Evolutionary conservation across 73 alveolate species (phyloP).

Genomic region (Paramecium caudatum): DNA sequence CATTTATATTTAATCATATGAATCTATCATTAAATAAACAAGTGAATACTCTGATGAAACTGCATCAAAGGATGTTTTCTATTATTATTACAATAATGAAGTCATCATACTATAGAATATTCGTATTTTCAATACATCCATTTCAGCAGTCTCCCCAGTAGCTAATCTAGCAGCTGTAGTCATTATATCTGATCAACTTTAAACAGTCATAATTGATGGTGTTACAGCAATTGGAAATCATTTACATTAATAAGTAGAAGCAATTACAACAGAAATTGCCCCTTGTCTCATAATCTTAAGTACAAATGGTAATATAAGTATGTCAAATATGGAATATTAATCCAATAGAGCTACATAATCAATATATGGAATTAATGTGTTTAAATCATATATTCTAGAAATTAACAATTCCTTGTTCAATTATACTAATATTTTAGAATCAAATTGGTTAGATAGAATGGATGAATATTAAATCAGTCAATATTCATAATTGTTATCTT

Average conservation of each 20-base stretch:
- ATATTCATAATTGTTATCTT: neutral
- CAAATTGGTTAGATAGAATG: slow-evolving; percentile 25
- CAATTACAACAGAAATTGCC: neutral
- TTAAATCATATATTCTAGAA: neutral
- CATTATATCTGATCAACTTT: neutral
- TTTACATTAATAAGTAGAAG: slow-evolving; percentile 23
- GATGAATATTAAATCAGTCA: neutral
- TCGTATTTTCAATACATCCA: neutral
- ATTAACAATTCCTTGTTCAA: neutral
- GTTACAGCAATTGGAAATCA: neutral
- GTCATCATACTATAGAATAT: neutral
- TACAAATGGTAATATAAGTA: neutral
- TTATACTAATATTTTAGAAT: slow-evolving; percentile 1
- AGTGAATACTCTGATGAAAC: neutral
- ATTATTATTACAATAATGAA: neutral
- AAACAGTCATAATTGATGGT: neutral
- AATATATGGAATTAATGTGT: neutral
- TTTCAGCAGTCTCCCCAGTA: neutral
- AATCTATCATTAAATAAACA: neutral
- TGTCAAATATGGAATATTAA: neutral
- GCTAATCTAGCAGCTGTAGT: neutral
- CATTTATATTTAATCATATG: slow-evolving; percentile 47
- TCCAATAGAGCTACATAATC: slow-evolving; percentile 45
- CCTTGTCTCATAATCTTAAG: neutral
- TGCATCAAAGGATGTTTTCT: neutral